Percentiles rank a stretch among this genome's conserved stretches.
These are phyloP conservation scores for Hanseniaspora uvarum DNA, from an alignment of 1,139 yeast species.

Conservation along the genomic window DNA sequence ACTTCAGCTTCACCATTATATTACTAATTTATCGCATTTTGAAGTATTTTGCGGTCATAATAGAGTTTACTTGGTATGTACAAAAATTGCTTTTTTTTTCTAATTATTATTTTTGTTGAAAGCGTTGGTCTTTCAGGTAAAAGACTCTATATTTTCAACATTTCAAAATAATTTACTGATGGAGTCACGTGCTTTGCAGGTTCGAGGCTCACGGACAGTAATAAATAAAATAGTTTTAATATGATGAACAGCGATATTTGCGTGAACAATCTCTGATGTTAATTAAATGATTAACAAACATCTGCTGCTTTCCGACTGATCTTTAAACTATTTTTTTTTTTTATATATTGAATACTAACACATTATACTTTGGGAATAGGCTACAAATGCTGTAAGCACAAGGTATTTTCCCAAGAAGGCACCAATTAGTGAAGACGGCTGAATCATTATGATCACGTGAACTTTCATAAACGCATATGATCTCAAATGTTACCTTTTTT, in stretches of 20 bases:
- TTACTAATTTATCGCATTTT: too few species aligned
- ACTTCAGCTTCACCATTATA: too few species aligned
- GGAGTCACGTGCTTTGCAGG: not conserved
- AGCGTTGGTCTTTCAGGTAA: conserved; percentile 13
- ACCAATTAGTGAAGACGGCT: too few species aligned
- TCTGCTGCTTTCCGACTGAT: conserved; percentile 35
- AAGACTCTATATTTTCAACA: not conserved
- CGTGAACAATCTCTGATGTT: conserved; percentile 34
- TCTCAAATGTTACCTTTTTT: too few species aligned
- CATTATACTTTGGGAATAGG: too few species aligned
- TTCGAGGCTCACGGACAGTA: not conserved
- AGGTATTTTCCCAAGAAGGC: too few species aligned
- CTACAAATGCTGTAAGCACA: too few species aligned
- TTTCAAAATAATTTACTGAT: not conserved
- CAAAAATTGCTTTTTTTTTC: not conserved
- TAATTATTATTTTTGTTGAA: conserved; percentile 13
- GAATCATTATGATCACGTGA: too few species aligned
- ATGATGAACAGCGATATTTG: conserved; percentile 30
- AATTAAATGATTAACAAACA: conserved; percentile 30
- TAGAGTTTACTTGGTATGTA: not conserved
- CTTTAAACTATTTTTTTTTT: conserved; percentile 10
- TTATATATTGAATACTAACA: not conserved
- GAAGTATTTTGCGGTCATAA: too few species aligned
- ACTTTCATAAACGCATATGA: too few species aligned
- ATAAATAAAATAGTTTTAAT: conserved; percentile 3